Percentiles rank a stretch among this genome's conserved stretches.
Conservation (phyloP, 2,329 filamentous ascomycete species). For the Helminthosporium solani region DNA sequence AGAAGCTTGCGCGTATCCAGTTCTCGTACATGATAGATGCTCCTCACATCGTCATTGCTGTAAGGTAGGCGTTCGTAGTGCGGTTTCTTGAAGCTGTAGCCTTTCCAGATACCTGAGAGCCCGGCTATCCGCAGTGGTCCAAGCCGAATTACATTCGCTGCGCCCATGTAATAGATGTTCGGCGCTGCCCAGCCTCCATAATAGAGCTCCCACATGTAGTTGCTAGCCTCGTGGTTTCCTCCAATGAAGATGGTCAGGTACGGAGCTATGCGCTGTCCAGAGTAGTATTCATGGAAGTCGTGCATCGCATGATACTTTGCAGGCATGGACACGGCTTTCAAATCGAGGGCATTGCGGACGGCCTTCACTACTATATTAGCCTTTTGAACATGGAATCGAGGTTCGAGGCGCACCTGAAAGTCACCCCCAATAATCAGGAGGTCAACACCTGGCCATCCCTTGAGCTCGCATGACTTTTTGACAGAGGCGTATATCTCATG, state of each 20-base stretch:
- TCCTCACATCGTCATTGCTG: slow-evolving; percentile 70
- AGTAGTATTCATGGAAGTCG: slow-evolving; percentile 95
- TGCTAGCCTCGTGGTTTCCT: slow-evolving; percentile 93
- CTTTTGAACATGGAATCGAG: neutral
- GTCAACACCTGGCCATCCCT: slow-evolving; percentile 80
- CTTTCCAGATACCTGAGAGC: slow-evolving; percentile 94
- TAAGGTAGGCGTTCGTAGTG: slow-evolving; percentile 89
- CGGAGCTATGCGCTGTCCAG: slow-evolving; percentile 72
- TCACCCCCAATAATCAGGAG: slow-evolving; percentile 93
- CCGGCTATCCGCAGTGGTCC: slow-evolving; percentile 86
- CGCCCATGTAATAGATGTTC: slow-evolving; percentile 95
- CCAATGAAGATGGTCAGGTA: slow-evolving; percentile 90
- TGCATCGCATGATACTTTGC: slow-evolving; percentile 83
- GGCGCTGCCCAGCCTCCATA: slow-evolving; percentile 97
- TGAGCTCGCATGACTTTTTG: slow-evolving; percentile 64
- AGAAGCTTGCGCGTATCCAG: slow-evolving; percentile 88
- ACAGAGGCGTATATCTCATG: slow-evolving; percentile 88
- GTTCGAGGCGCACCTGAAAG: slow-evolving; percentile 66
- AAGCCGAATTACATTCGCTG: slow-evolving; percentile 81
- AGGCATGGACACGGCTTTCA: slow-evolving; percentile 87
- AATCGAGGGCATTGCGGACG: slow-evolving; percentile 82
- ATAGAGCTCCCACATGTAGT: slow-evolving; percentile 86
- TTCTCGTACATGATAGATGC: slow-evolving; percentile 87
- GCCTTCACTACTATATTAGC: too few species aligned
- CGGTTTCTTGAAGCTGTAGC: slow-evolving; percentile 77